Percentiles rank a stretch among this genome's conserved stretches.
phyloP scores from a whole-genome alignment of 139 green algal genomes.

The Asterochloris sp. region DNA sequence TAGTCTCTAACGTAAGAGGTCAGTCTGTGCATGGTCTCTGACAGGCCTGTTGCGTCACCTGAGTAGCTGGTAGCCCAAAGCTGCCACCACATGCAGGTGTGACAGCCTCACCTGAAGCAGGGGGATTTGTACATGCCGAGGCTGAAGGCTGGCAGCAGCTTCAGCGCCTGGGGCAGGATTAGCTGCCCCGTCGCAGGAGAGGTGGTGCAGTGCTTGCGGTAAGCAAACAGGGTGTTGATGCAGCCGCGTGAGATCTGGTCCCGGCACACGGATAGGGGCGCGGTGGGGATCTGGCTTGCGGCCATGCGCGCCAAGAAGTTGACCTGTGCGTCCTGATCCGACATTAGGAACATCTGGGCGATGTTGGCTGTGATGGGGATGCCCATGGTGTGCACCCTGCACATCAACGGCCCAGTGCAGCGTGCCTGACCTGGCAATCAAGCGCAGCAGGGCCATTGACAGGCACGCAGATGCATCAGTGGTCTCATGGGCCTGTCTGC shows the following conservation, averaged over 20 bases:
- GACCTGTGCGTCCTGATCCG: slow-evolving; percentile 81
- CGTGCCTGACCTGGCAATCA: too few species aligned
- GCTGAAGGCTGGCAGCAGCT: slow-evolving; percentile 86
- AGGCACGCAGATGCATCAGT: too few species aligned
- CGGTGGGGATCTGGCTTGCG: slow-evolving; percentile 26
- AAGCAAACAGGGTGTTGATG: slow-evolving; percentile 26
- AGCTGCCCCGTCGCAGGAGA: slow-evolving; percentile 63
- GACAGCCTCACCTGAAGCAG: slow-evolving; percentile 46
- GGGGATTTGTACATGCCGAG: slow-evolving; percentile 72
- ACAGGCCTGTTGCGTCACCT: too few species aligned
- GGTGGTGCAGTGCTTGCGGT: slow-evolving; percentile 74
- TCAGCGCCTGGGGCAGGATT: slow-evolving; percentile 89
- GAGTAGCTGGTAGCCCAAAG: too few species aligned
- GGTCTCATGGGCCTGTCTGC: too few species aligned
- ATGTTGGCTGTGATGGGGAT: slow-evolving; percentile 64
- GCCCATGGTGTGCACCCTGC: slow-evolving; percentile 74
- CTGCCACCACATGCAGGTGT: background rate
- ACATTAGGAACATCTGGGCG: slow-evolving; percentile 69
- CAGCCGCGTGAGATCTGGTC: slow-evolving; percentile 31
- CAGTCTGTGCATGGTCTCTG: too few species aligned
- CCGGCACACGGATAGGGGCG: slow-evolving; percentile 39
- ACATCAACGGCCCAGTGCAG: background rate
- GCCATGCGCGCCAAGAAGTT: slow-evolving; percentile 30
- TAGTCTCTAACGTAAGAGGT: too few species aligned
- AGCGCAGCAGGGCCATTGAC: too few species aligned